Evolutionary conservation across 2,329 filamentous ascomycete species (phyloP).

Genomic region (Epichloe aotearoae): DNA sequence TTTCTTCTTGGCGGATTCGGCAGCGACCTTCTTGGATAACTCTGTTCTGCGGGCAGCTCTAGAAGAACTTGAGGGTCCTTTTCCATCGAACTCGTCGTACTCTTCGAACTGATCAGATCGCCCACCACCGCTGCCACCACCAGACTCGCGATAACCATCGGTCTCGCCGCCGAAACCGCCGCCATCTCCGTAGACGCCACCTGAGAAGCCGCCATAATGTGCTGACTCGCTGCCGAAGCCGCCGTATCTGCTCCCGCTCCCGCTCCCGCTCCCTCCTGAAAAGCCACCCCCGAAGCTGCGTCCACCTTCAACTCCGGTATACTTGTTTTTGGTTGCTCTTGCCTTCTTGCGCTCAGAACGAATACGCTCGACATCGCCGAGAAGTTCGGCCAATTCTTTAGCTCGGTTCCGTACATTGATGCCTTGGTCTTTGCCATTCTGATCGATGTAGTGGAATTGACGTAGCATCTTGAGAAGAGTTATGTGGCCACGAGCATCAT

Average conservation of each 20-base stretch:
- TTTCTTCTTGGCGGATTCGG: slow-evolving; percentile 64
- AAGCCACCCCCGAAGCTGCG: slow-evolving; percentile 45
- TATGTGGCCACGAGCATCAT: slow-evolving; percentile 90
- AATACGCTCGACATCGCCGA: slow-evolving; percentile 84
- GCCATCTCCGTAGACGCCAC: slow-evolving; percentile 85
- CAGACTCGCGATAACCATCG: slow-evolving; percentile 78
- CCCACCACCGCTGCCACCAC: slow-evolving; percentile 69
- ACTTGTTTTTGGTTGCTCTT: slow-evolving; percentile 80
- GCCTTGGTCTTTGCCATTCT: slow-evolving; percentile 95
- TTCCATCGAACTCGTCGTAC: slow-evolving; percentile 93
- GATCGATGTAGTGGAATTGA: slow-evolving; percentile 94
- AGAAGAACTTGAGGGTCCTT: slow-evolving; percentile 31
- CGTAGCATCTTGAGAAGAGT: slow-evolving; percentile 95
- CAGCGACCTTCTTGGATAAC: slow-evolving; percentile 27
- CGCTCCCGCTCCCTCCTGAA: slow-evolving; percentile 19
- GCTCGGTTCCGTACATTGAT: slow-evolving; percentile 94
- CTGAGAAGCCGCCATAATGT: slow-evolving; percentile 53
- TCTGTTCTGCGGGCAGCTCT: slow-evolving; percentile 26
- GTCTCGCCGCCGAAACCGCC: slow-evolving; percentile 64
- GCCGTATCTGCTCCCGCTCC: slow-evolving; percentile 52
- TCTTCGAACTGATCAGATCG: slow-evolving; percentile 77
- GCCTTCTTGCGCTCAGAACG: slow-evolving; percentile 79
- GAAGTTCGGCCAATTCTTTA: slow-evolving; percentile 88
- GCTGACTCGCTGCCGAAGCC: slow-evolving; percentile 85
- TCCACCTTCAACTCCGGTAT: slow-evolving; percentile 84